Percentiles rank a stretch among this genome's conserved stretches.
Conservation (phyloP, 148 eudicot genomes). For the Chenopodium album region DNA sequence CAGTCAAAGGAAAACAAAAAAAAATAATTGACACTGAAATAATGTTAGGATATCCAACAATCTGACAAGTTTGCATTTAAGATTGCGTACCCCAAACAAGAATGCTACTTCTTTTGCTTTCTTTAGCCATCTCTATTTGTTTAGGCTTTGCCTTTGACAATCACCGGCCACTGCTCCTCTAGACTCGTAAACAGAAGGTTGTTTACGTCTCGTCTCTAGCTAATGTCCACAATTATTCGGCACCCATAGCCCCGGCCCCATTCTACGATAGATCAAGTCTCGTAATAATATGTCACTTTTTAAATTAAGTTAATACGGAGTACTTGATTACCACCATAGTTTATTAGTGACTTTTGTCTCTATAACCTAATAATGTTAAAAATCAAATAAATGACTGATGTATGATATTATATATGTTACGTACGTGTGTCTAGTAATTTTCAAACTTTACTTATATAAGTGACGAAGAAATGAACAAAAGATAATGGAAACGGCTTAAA, state of each 20-base stretch:
- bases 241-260: too few species aligned
- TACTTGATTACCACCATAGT: too few species aligned
- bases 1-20: constrained; percentile 17
- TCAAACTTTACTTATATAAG: background rate
- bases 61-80: constrained; percentile 26
- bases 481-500: background rate
- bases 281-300: background rate
- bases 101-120: background rate
- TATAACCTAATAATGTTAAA: too few species aligned
- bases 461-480: background rate
- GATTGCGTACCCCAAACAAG: constrained; percentile 9
- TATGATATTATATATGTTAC: too few species aligned
- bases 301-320: too few species aligned
- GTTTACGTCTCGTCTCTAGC: background rate
- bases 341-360: too few species aligned
- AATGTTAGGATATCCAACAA: background rate
- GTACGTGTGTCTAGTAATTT: background rate
- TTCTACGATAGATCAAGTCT: too few species aligned
- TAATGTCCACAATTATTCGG: background rate
- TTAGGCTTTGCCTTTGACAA: background rate
- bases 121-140: background rate
- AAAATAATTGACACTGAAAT: constrained; percentile 2
- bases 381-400: too few species aligned
- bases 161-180: background rate
- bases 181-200: background rate